Conservation (phyloP, 768 basidiomycete genomes). For the Tricholoma furcatifolium region DNA sequence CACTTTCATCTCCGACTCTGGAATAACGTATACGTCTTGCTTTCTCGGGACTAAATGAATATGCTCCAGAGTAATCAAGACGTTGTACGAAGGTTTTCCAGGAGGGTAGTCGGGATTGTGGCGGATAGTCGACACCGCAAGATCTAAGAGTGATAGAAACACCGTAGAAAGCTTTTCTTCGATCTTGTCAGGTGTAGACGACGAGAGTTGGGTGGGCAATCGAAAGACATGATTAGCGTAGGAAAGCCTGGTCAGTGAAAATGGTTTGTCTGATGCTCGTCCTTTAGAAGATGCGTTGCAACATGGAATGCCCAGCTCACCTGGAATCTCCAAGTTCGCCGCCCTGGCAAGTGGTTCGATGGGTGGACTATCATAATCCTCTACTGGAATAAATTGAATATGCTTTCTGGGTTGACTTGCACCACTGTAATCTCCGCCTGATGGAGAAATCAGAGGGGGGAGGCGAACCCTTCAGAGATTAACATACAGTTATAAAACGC, state of each 20-base stretch:
- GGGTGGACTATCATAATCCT: constrained; percentile 62
- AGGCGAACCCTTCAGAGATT: not conserved
- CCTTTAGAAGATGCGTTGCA: not conserved
- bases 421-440: constrained; percentile 77
- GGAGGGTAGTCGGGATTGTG: constrained; percentile 61
- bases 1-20: constrained; percentile 54
- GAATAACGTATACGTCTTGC: constrained; percentile 54
- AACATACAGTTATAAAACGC: constrained; percentile 89
- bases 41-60: constrained; percentile 83
- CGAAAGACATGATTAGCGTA: constrained; percentile 83
- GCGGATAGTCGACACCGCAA: constrained; percentile 70
- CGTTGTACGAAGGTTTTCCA: constrained; percentile 79
- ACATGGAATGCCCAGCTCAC: constrained; percentile 29
- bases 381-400: constrained; percentile 77
- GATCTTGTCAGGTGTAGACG: constrained; percentile 41
- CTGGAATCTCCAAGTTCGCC: constrained; percentile 55
- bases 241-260: constrained; percentile 62
- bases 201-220: constrained; percentile 42
- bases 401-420: constrained; percentile 93
- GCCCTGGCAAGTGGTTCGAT: constrained; percentile 68
- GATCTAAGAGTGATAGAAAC: constrained; percentile 75
- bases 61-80: constrained; percentile 78
- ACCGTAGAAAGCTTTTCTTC: constrained; percentile 52
- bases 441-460: not conserved
- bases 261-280: constrained; percentile 59